These are phyloP conservation scores for Trypanosoma mega DNA, from an alignment of 208 protist genomes.

Conservation along the genomic window DNA sequence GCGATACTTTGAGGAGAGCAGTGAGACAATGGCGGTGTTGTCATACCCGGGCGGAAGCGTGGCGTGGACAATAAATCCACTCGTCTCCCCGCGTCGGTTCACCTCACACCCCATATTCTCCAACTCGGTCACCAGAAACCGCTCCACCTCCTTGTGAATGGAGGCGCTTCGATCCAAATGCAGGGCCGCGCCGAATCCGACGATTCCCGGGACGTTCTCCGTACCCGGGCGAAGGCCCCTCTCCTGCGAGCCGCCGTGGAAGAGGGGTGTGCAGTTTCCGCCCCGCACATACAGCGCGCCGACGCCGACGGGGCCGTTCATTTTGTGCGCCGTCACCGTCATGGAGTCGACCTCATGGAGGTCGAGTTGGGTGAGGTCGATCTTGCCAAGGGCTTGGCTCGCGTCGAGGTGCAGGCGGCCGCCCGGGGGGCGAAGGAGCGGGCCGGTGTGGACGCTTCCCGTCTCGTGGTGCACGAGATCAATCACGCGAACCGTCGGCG, in stretches of 20 bases:
- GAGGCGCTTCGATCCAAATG: conserved; percentile 61
- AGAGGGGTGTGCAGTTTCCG: conserved; percentile 45
- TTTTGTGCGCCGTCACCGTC: conserved; percentile 80
- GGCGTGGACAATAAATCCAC: conserved; percentile 78
- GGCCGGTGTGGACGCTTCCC: conserved; percentile 45
- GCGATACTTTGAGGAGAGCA: conserved; percentile 61
- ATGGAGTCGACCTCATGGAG: conserved; percentile 74
- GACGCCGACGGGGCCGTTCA: conserved; percentile 77
- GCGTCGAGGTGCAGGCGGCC: conserved; percentile 76
- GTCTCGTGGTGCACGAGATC: conserved; percentile 85
- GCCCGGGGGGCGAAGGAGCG: conserved; percentile 43
- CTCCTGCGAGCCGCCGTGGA: conserved; percentile 69
- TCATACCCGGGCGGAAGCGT: conserved; percentile 63
- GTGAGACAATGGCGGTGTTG: conserved; percentile 76
- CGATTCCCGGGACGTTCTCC: conserved; percentile 77
- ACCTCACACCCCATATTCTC: conserved; percentile 62
- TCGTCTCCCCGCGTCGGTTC: conserved; percentile 78
- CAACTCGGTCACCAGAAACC: conserved; percentile 51
- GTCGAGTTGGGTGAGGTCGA: conserved; percentile 61
- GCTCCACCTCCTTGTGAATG: conserved; percentile 59
- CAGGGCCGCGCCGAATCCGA: conserved; percentile 72
- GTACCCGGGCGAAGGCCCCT: conserved; percentile 73
- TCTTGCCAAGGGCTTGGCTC: conserved; percentile 61
- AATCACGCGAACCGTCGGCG: conserved; percentile 44
- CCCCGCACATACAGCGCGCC: conserved; percentile 70